Evolutionary conservation across 1,284 basidiomycete genomes (phyloP).

Genomic region (Apiotrichum siamense): DNA sequence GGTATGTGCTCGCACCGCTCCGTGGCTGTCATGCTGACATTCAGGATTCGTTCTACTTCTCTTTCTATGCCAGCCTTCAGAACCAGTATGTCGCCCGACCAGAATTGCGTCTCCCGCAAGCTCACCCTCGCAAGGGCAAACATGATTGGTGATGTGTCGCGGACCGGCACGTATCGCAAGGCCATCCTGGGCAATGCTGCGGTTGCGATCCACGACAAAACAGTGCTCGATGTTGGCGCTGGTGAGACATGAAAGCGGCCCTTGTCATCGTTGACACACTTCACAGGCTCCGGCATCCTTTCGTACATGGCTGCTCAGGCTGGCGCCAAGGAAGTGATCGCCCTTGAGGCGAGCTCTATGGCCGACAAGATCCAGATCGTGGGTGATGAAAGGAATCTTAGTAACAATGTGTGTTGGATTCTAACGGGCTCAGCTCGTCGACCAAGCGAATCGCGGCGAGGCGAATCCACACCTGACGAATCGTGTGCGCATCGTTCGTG

Average conservation of each 20-base stretch:
- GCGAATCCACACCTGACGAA: conserved; percentile 38
- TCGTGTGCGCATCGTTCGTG: conserved; percentile 37
- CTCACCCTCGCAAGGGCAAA: conserved; percentile 34
- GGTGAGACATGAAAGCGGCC: conserved; percentile 20
- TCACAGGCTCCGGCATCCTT: conserved; percentile 50
- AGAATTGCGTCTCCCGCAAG: too few species aligned
- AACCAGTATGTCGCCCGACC: conserved; percentile 24
- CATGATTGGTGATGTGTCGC: conserved; percentile 47
- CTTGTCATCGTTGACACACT: not conserved
- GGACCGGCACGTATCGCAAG: conserved; percentile 46
- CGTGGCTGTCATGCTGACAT: not conserved
- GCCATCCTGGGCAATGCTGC: conserved; percentile 46
- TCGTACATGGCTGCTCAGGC: conserved; percentile 51
- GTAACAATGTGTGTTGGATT: too few species aligned
- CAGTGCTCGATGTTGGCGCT: conserved; percentile 50
- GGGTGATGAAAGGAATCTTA: conserved; percentile 12
- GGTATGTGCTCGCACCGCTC: not conserved
- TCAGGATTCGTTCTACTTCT: conserved; percentile 32
- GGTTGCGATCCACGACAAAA: conserved; percentile 42
- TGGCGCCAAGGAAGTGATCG: conserved; percentile 50
- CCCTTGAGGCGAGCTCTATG: conserved; percentile 52
- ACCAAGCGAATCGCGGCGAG: conserved; percentile 35
- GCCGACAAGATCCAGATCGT: conserved; percentile 49
- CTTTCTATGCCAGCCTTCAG: conserved; percentile 42
- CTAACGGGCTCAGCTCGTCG: conserved; percentile 37